phyloP scores from a whole-genome alignment of 805 yeast genomes.

The Zygosaccharomyces siamensis region DNA sequence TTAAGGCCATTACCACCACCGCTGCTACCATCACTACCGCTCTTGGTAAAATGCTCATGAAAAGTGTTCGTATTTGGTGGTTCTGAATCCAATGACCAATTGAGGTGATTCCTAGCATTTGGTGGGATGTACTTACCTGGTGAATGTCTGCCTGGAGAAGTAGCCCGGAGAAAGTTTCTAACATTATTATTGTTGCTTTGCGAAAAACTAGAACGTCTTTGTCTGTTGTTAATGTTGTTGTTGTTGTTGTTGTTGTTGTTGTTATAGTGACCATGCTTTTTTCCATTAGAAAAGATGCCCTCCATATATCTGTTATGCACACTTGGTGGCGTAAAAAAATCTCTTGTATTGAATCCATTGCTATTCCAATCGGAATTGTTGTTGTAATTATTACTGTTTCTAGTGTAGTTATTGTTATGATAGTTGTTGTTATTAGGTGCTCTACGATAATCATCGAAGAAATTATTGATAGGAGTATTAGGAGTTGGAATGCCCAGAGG shows the following conservation, averaged over 20 bases:
- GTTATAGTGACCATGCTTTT: slow-evolving; percentile 25
- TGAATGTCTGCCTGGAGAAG: slow-evolving; percentile 25
- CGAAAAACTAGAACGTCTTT: slow-evolving; percentile 24
- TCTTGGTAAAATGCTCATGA: slow-evolving; percentile 22
- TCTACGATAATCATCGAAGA: slow-evolving; percentile 36
- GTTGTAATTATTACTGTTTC: slow-evolving; percentile 13
- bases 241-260: slow-evolving; percentile 10
- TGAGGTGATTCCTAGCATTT: slow-evolving; percentile 42
- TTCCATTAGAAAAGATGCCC: slow-evolving; percentile 44
- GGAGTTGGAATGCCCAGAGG: slow-evolving; percentile 66
- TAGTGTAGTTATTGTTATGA: slow-evolving; percentile 11
- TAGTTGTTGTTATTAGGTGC: slow-evolving; percentile 15
- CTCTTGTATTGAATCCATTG: slow-evolving; percentile 52
- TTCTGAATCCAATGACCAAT: slow-evolving; percentile 11
- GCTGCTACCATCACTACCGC: slow-evolving; percentile 6
- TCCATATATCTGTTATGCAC: slow-evolving; percentile 68
- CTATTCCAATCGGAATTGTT: slow-evolving; percentile 7
- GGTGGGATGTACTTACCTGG: slow-evolving; percentile 69
- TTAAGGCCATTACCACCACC: slow-evolving; percentile 23
- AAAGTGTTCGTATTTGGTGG: slow-evolving; percentile 17
- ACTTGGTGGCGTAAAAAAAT: slow-evolving; percentile 74
- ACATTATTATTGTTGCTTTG: slow-evolving; percentile 17
- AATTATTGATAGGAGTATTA: slow-evolving; percentile 40
- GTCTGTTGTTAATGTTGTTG: slow-evolving; percentile 7
- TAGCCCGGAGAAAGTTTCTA: slow-evolving; percentile 11